phyloP scores from a whole-genome alignment of 1,284 basidiomycete genomes.

The Laetiporus sulphureus region DNA sequence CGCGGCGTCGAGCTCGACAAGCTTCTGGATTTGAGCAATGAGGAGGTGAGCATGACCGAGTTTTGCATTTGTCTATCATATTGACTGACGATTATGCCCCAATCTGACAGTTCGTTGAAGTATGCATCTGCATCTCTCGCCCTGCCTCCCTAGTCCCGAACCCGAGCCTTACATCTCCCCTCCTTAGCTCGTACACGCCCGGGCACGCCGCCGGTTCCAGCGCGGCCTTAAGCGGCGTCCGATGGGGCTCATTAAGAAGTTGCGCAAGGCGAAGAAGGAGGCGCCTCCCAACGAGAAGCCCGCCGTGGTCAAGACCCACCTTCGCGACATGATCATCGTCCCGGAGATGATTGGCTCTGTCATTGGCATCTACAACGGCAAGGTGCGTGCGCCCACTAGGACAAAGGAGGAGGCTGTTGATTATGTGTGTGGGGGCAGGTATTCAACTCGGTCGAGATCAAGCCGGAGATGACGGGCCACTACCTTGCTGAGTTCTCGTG shows the following conservation, averaged over 20 bases:
- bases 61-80: background rate
- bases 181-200: slow-evolving; percentile 91
- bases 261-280: slow-evolving; percentile 99
- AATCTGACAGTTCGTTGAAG: slow-evolving; percentile 66
- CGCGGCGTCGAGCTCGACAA: slow-evolving; percentile 96
- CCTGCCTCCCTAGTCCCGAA: too few species aligned
- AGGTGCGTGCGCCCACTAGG: slow-evolving; percentile 41
- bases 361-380: slow-evolving; percentile 97
- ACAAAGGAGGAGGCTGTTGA: background rate
- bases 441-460: slow-evolving; percentile 98
- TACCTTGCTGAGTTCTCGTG: slow-evolving; percentile 95
- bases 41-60: slow-evolving; percentile 56
- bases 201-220: slow-evolving; percentile 98
- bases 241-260: slow-evolving; percentile 99
- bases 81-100: background rate
- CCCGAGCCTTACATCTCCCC: too few species aligned
- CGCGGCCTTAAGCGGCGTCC: slow-evolving; percentile 98
- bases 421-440: slow-evolving; percentile 40
- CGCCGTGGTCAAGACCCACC: slow-evolving; percentile 96
- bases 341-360: slow-evolving; percentile 99
- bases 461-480: slow-evolving; percentile 99
- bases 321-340: slow-evolving; percentile 99
- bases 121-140: too few species aligned
- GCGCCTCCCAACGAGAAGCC: slow-evolving; percentile 98
- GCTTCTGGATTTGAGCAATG: slow-evolving; percentile 94